Percentiles rank a stretch among this genome's conserved stretches.
phyloP scores from a whole-genome alignment of 768 basidiomycete species.

The Leccinellum luteum region DNA sequence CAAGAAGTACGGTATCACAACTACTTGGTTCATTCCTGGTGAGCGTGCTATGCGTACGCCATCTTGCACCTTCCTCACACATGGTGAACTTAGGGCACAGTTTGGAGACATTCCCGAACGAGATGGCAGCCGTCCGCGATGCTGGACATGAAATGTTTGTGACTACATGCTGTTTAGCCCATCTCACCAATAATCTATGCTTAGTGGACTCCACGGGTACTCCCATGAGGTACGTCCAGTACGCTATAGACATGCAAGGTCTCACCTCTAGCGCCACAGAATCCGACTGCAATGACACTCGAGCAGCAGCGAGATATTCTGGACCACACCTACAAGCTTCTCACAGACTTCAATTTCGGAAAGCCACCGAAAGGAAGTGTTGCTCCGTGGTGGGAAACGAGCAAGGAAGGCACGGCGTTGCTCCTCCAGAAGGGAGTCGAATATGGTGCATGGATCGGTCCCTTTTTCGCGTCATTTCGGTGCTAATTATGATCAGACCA shows the following conservation, averaged over 20 bases:
- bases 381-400: constrained; percentile 81
- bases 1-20: constrained; percentile 62
- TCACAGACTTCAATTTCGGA: constrained; percentile 64
- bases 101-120: constrained; percentile 68
- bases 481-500: constrained; percentile 41
- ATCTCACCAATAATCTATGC: background rate
- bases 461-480: background rate
- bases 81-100: constrained; percentile 50
- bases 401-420: constrained; percentile 60
- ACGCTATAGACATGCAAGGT: background rate
- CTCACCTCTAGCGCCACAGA: constrained; percentile 34
- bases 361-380: constrained; percentile 60
- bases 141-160: constrained; percentile 68
- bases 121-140: constrained; percentile 68
- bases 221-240: constrained; percentile 53
- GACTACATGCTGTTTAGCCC: background rate
- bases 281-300: constrained; percentile 55
- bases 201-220: constrained; percentile 65
- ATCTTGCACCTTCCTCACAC: background rate
- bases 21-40: constrained; percentile 80
- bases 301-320: constrained; percentile 73
- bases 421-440: constrained; percentile 71
- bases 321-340: constrained; percentile 59
- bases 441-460: constrained; percentile 49
- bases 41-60: background rate